Percentiles rank a stretch among this genome's conserved stretches.
phyloP scores from a whole-genome alignment of 2,329 filamentous ascomycete genomes.

The Cryphonectria naterciae region DNA sequence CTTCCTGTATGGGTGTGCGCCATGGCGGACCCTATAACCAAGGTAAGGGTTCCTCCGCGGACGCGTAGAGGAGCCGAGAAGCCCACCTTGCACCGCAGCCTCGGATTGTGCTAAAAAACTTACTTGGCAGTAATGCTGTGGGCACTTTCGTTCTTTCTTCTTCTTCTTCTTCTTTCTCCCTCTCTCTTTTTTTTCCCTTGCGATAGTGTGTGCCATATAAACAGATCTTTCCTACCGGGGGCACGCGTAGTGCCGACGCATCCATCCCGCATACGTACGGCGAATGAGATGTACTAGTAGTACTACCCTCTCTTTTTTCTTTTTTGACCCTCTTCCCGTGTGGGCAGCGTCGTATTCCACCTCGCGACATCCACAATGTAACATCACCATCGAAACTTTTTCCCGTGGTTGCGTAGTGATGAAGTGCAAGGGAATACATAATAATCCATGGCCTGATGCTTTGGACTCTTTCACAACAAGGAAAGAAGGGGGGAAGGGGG shows the following conservation, averaged over 20 bases:
- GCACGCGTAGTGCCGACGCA: neutral
- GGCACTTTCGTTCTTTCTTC: neutral
- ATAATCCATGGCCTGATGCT: neutral
- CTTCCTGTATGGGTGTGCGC: neutral
- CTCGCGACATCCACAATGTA: neutral
- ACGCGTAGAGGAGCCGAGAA: neutral
- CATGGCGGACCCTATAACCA: neutral
- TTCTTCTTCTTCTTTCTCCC: neutral
- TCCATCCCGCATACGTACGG: neutral
- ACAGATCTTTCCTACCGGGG: neutral
- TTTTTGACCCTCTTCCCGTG: neutral
- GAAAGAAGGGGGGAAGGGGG: neutral
- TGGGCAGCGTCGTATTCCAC: neutral
- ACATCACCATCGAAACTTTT: neutral
- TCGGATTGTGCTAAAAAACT: neutral
- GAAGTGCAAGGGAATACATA: neutral
- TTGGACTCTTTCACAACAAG: neutral
- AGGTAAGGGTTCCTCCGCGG: neutral
- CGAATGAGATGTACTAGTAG: neutral
- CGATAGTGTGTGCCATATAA: neutral
- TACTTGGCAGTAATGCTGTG: neutral
- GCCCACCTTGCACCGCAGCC: neutral
- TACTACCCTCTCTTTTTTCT: neutral
- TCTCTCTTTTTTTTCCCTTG: neutral
- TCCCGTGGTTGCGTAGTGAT: neutral